These are phyloP conservation scores for Pseudopediastrum boryanum DNA, from an alignment of 139 green algal species.

Conservation along the genomic window DNA sequence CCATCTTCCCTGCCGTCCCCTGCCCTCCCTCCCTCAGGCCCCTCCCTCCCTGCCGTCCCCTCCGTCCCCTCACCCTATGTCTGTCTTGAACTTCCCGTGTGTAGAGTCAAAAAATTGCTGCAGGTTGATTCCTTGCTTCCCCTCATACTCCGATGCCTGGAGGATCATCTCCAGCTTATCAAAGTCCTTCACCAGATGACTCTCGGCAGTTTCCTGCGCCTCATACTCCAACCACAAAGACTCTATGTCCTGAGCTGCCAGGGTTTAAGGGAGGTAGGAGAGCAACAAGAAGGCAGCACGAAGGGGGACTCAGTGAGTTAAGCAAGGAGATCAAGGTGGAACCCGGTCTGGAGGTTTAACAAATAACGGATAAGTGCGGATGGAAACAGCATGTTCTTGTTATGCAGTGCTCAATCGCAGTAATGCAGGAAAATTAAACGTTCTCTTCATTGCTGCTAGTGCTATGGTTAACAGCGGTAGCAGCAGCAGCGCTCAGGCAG, in stretches of 20 bases:
- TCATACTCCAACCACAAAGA: slow-evolving; percentile 94
- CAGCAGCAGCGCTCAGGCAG: no score
- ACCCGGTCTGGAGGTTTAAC: no score
- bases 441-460: no score
- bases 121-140: slow-evolving; percentile 62
- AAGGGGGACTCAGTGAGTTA: no score
- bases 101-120: slow-evolving; percentile 92
- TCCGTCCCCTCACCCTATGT: slow-evolving; percentile 46
- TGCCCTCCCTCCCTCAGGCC: no score
- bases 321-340: no score
- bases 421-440: no score
- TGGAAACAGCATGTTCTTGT: no score
- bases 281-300: neutral
- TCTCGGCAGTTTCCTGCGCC: slow-evolving; percentile 71
- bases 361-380: no score
- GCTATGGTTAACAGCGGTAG: no score
- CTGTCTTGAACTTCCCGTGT: slow-evolving; percentile 74
- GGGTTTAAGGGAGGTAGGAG: neutral
- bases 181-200: slow-evolving; percentile 93
- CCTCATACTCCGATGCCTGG: slow-evolving; percentile 88
- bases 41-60: neutral
- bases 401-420: no score
- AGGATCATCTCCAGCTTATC: slow-evolving; percentile 94
- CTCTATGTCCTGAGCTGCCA: slow-evolving; percentile 69
- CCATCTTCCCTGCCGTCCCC: no score